These are phyloP conservation scores for Erodium moschatum DNA, from an alignment of 441 rosid genomes.

Conservation along the genomic window DNA sequence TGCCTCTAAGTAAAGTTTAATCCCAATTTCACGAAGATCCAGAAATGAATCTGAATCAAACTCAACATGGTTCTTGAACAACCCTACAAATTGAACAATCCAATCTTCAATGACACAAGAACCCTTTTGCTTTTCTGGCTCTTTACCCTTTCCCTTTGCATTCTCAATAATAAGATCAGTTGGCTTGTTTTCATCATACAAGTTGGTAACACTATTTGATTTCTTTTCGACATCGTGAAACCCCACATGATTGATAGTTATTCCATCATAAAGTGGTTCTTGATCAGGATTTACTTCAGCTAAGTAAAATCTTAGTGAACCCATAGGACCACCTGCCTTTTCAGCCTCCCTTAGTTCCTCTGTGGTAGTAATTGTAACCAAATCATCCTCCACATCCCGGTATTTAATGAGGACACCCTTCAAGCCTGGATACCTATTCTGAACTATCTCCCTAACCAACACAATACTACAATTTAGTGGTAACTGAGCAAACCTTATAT, in stretches of 20 bases:
- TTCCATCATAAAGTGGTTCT: conserved; percentile 63
- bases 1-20: conserved; percentile 83
- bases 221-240: not conserved
- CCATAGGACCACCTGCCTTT: conserved; percentile 42
- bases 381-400: conserved; percentile 77
- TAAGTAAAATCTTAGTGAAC: conserved; percentile 61
- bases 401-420: conserved; percentile 70
- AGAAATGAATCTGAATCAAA: conserved; percentile 84
- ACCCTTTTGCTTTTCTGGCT: conserved; percentile 30
- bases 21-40: conserved; percentile 87
- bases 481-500: conserved; percentile 80
- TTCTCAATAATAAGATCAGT: conserved; percentile 26
- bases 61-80: conserved; percentile 88
- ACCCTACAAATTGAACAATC: conserved; percentile 74
- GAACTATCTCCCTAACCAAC: conserved; percentile 55
- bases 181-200: not conserved
- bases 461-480: conserved; percentile 57
- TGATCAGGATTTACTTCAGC: conserved; percentile 61
- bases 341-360: conserved; percentile 75
- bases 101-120: conserved; percentile 56
- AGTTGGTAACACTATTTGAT: not conserved
- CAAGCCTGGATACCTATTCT: conserved; percentile 61
- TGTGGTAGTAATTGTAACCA: conserved; percentile 70
- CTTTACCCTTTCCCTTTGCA: conserved; percentile 33
- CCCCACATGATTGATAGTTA: conserved; percentile 10